A percentile compares a stretch with the other conserved stretches of the same genome.
Evolutionary conservation across 768 basidiomycete genomes (phyloP).

Genomic region (Boletus sp.): DNA sequence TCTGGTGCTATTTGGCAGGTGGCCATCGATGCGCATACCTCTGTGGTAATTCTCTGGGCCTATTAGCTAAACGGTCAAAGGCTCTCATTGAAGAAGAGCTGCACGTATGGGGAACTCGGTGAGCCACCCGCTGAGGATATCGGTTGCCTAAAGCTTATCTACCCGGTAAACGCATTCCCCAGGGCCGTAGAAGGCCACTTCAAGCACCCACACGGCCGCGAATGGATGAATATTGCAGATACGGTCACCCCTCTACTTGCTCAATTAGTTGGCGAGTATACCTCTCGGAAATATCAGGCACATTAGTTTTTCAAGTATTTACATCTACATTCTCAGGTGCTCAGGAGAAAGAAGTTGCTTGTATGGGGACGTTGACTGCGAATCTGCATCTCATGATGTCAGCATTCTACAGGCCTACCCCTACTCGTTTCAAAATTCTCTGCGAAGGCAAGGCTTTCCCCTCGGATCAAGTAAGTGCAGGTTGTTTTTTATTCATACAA

Average conservation of each 20-base stretch:
- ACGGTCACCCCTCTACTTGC: constrained; percentile 73
- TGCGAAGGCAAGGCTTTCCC: constrained; percentile 95
- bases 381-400: constrained; percentile 96
- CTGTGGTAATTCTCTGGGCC: constrained; percentile 93
- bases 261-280: constrained; percentile 70
- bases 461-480: constrained; percentile 79
- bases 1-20: constrained; percentile 27
- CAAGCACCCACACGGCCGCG: constrained; percentile 76
- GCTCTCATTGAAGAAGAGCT: constrained; percentile 80
- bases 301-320: constrained; percentile 10
- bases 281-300: constrained; percentile 4
- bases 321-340: constrained; percentile 57
- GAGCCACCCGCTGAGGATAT: constrained; percentile 24
- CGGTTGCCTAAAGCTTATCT: constrained; percentile 3
- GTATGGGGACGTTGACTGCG: constrained; percentile 92
- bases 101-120: constrained; percentile 76
- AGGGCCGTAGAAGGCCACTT: constrained; percentile 92
- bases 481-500: constrained; percentile 6
- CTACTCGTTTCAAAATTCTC: constrained; percentile 85
- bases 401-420: constrained; percentile 89
- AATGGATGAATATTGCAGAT: constrained; percentile 80
- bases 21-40: constrained; percentile 74
- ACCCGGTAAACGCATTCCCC: constrained; percentile 8
- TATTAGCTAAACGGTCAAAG: constrained; percentile 71
- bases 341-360: constrained; percentile 85